phyloP scores from a whole-genome alignment of 2,329 filamentous ascomycete species.

The Sordariomycetes sp. region DNA sequence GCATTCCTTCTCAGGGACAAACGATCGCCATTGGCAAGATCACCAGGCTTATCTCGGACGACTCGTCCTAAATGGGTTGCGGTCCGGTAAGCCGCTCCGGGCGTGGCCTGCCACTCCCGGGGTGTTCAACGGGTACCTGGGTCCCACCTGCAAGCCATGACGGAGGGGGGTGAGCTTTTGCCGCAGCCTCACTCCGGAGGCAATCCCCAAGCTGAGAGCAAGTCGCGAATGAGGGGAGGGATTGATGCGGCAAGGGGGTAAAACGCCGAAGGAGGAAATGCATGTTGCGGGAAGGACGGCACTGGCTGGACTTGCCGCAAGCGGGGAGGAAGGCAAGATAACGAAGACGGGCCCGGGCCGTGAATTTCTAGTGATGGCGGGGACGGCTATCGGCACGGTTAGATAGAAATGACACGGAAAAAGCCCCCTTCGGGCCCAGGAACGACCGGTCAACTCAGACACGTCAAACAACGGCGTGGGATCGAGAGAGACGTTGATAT shows the following conservation, averaged over 20 bases:
- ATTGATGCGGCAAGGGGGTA: not conserved
- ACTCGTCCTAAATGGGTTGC: slow-evolving; percentile 8
- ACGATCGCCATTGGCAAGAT: slow-evolving; percentile 99
- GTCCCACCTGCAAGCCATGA: not conserved
- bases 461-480: not conserved
- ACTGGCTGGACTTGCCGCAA: not conserved
- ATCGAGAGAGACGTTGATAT: not conserved
- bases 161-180: not conserved
- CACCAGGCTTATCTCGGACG: slow-evolving; percentile 62
- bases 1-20: slow-evolving; percentile 62
- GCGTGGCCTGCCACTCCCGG: not conserved
- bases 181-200: not conserved
- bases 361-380: not conserved
- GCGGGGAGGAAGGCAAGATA: not conserved
- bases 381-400: not conserved
- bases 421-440: not conserved
- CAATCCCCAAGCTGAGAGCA: not conserved
- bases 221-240: not conserved
- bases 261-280: not conserved
- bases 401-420: not conserved
- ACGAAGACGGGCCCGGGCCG: not conserved
- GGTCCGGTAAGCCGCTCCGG: not conserved
- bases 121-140: not conserved
- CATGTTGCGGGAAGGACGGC: not conserved
- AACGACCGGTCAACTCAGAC: not conserved